Conservation (phyloP, 805 yeast genomes). For the Candida tammaniensis region DNA sequence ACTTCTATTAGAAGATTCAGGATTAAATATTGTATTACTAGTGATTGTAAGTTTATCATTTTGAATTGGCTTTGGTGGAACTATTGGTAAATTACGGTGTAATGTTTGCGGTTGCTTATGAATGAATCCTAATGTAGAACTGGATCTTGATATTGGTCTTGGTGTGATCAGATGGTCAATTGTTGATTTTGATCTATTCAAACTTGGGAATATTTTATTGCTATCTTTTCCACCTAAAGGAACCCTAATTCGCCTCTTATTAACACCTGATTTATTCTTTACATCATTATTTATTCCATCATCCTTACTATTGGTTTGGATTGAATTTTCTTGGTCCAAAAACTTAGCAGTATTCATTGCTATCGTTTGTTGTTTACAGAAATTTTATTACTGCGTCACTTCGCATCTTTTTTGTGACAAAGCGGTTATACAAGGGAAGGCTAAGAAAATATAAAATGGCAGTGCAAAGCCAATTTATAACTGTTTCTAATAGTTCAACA, state of each 20-base stretch:
- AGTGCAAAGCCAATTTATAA: constrained; percentile 22
- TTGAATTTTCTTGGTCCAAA: constrained; percentile 7
- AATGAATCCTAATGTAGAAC: constrained; percentile 36
- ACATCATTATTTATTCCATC: constrained; percentile 2
- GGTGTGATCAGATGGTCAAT: constrained; percentile 8
- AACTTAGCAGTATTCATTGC: constrained; percentile 4
- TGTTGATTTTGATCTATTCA: constrained; percentile 31
- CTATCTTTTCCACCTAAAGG: constrained; percentile 43
- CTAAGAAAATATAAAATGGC: constrained; percentile 17
- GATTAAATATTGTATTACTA: constrained; percentile 14
- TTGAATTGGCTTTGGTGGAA: neutral
- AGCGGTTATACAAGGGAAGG: neutral
- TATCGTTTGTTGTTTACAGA: neutral
- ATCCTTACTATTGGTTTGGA: constrained; percentile 1
- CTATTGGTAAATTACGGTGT: neutral
- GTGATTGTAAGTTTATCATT: constrained; percentile 5
- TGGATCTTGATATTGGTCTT: constrained; percentile 26
- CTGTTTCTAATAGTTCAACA: constrained; percentile 21
- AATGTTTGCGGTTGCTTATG: constrained; percentile 10
- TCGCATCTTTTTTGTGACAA: neutral
- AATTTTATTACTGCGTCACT: neutral
- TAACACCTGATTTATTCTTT: no score
- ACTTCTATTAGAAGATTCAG: constrained; percentile 18
- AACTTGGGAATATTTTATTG: constrained; percentile 22
- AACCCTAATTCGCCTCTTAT: constrained; percentile 18